Evolutionary conservation across 176 grass and related monocot genomes (phyloP), one percentile per base, ranked within the genome.

Genomic region (Phoenix roebelenii): DNA sequence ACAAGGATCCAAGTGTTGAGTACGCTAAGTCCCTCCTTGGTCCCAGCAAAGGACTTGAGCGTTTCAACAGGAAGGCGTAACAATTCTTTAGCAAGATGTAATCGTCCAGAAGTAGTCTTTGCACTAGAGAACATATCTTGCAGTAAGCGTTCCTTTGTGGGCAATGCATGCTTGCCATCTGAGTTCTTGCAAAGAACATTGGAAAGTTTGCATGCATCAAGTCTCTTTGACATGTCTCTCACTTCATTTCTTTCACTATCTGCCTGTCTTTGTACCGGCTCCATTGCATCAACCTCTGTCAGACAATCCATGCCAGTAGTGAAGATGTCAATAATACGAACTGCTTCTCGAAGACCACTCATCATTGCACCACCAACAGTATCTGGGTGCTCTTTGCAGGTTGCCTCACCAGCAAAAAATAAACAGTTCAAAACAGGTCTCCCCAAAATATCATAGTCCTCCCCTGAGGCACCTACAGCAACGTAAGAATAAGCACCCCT

Each of bases 301-400:
- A 98, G 54, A 68, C 85, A 92, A 69, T 98, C 93, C 19, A 79
- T 85, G 30, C 88, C 88, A 78, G 57, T 87, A 64, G 69, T 62
- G 52, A 89, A 64, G 54, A 98, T 73, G 65, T 92, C 87, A 63
- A 89, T 85, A 67, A 98, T 92, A 19, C 93, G 81, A 59, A 92
- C 82, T 66, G 88, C 85, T 85, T 98, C 93, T 77, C 93, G 81
- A 69, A 98, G 61, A 58, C 93, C 93, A 85, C 93, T 98, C 63
- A 98, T 81, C 83, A 98, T 92, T 72, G 93, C 93, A 72, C 93
- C 93, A 78, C 93, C 93, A 70, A 98, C 93, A 73, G 93, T 98
- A 82, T 98, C 93, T 77, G 93, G 93, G 66, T 98, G 82, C 32
- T 98, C 93, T 67, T 98, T 98, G 76, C 93, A 98, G 59, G 93